Percentiles rank a stretch among this genome's conserved stretches.
Conservation (phyloP, 495 filamentous ascomycete genomes). For the Daldinia bambusicola region DNA sequence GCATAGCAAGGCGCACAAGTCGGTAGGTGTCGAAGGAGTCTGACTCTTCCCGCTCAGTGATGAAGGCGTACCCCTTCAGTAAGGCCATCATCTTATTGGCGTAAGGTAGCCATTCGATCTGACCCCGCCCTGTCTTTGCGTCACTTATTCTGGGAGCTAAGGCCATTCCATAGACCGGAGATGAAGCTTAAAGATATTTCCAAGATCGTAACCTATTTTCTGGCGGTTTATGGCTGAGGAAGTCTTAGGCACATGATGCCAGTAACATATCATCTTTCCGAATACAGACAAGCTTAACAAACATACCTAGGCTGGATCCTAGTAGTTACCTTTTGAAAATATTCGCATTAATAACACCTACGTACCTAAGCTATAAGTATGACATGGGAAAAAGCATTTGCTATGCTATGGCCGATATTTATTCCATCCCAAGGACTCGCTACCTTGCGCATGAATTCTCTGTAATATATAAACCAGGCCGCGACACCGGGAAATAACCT, state of each 20-base stretch:
- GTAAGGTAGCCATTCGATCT: too few relatives aligned
- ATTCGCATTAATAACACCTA: neutral
- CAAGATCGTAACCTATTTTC: too few relatives aligned
- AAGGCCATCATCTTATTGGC: neutral
- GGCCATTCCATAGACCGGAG: too few relatives aligned
- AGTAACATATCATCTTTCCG: too few relatives aligned
- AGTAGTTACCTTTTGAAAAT: neutral
- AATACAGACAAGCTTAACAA: too few relatives aligned
- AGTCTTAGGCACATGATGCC: too few relatives aligned
- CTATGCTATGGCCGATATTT: neutral
- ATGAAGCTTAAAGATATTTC: too few relatives aligned
- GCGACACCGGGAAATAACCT: neutral
- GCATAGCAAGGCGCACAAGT: slow-evolving; percentile 56
- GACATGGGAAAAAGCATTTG: neutral
- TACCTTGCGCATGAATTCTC: neutral
- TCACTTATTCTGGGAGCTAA: too few relatives aligned
- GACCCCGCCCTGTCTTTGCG: too few relatives aligned
- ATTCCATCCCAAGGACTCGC: neutral
- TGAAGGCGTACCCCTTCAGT: slow-evolving; percentile 57
- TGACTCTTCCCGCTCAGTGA: slow-evolving; percentile 41
- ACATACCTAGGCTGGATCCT: too few relatives aligned
- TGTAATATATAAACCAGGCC: neutral
- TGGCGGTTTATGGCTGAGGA: too few relatives aligned
- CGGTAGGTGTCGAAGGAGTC: slow-evolving; percentile 55
- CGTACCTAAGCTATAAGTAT: neutral